Conservation (phyloP, 768 basidiomycete species). For the Phaeolepiota aurea region DNA sequence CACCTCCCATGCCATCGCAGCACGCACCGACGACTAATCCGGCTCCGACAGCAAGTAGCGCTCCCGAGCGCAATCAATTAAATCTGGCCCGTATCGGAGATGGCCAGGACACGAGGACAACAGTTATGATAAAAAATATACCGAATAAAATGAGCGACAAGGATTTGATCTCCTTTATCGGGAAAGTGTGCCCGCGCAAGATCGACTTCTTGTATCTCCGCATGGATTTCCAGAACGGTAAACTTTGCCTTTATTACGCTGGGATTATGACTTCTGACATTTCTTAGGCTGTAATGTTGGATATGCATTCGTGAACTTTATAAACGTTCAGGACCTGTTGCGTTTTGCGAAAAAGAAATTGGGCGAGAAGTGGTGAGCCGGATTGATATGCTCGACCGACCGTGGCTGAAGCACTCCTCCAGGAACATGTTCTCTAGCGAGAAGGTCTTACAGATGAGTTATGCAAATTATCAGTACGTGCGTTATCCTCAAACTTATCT, state of each 20-base stretch:
- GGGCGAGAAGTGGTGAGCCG: conserved; percentile 73
- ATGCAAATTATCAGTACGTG: conserved; percentile 85
- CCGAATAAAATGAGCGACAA: conserved; percentile 86
- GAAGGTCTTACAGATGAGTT: conserved; percentile 86
- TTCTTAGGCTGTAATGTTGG: conserved; percentile 66
- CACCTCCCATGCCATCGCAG: conserved; percentile 7
- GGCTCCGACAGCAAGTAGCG: conserved; percentile 12
- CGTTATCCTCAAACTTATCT: not conserved
- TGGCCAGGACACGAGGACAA: conserved; percentile 74
- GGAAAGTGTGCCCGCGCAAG: conserved; percentile 60
- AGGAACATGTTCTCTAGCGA: conserved; percentile 93
- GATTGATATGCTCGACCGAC: not conserved
- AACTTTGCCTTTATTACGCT: conserved; percentile 11
- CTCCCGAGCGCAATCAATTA: conserved; percentile 35
- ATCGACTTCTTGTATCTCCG: conserved; percentile 86
- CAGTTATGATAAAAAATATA: conserved; percentile 88
- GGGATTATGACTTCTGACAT: not conserved
- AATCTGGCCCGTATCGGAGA: conserved; percentile 67
- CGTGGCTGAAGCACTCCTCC: not conserved
- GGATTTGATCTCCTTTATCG: conserved; percentile 61
- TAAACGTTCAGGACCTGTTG: conserved; percentile 67
- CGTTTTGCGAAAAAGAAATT: conserved; percentile 65
- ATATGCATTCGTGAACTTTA: conserved; percentile 89
- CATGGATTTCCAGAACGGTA: conserved; percentile 81
- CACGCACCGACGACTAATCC: conserved; percentile 14